Percentiles rank a stretch among this genome's conserved stretches.
phyloP scores from a whole-genome alignment of 169 alveolate species.

The Theileria parva region DNA sequence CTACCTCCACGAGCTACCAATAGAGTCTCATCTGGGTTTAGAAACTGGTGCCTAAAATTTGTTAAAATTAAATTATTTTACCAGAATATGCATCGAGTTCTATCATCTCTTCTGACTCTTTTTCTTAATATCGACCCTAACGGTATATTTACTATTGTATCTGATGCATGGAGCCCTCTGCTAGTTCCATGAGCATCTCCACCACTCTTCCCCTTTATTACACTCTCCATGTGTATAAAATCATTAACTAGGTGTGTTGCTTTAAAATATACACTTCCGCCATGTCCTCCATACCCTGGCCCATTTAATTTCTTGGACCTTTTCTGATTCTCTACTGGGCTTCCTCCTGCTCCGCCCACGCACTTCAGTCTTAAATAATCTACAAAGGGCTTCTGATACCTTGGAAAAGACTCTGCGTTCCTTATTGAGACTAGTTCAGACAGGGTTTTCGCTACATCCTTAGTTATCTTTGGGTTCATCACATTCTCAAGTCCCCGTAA shows the following conservation, averaged over 20 bases:
- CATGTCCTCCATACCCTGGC: slow-evolving; percentile 83
- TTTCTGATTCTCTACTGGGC: slow-evolving; percentile 67
- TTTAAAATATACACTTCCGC: slow-evolving; percentile 73
- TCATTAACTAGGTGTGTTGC: slow-evolving; percentile 70
- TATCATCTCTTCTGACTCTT: slow-evolving; percentile 58
- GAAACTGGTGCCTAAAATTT: slow-evolving; percentile 69
- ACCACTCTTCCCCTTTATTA: slow-evolving; percentile 70
- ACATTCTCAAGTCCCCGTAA: neutral
- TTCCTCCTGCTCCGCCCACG: slow-evolving; percentile 77
- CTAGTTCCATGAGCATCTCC: slow-evolving; percentile 76
- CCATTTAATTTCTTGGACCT: slow-evolving; percentile 72
- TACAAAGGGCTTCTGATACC: slow-evolving; percentile 74
- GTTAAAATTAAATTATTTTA: neutral
- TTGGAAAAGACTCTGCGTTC: slow-evolving; percentile 58
- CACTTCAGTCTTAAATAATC: slow-evolving; percentile 71
- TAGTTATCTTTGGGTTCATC: slow-evolving; percentile 13
- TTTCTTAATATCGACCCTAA: slow-evolving; percentile 76
- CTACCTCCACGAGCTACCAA: slow-evolving; percentile 79
- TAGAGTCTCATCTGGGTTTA: slow-evolving; percentile 60
- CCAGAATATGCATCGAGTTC: slow-evolving; percentile 56
- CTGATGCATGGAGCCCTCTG: slow-evolving; percentile 73
- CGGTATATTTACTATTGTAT: slow-evolving; percentile 67
- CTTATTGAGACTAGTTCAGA: slow-evolving; percentile 45
- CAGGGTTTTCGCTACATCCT: slow-evolving; percentile 32
- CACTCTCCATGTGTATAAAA: slow-evolving; percentile 70